Evolutionary conservation across 2,329 filamentous ascomycete species (phyloP).

Genomic region (Epichloe elymi): DNA sequence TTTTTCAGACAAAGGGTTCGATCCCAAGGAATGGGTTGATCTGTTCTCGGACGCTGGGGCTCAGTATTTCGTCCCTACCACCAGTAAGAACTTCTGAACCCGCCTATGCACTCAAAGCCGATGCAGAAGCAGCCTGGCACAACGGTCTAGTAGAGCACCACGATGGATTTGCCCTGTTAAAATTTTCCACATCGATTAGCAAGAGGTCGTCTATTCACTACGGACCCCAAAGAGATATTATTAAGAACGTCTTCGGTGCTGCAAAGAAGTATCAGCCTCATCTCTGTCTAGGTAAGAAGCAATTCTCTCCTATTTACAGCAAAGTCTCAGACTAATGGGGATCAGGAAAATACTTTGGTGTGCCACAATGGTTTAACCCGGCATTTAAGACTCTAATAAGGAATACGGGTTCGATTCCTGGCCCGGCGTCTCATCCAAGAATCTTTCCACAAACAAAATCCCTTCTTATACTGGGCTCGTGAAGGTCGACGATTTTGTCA

Average conservation of each 20-base stretch:
- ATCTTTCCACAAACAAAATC: slow-evolving; percentile 26
- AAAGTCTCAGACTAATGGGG: slow-evolving; percentile 5
- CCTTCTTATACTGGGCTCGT: slow-evolving; percentile 28
- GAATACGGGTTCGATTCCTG: slow-evolving; percentile 20
- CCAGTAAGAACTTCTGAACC: slow-evolving; percentile 5
- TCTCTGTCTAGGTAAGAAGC: neutral
- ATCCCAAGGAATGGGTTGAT: slow-evolving; percentile 40
- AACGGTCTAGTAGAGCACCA: slow-evolving; percentile 24
- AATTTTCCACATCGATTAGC: slow-evolving; percentile 17
- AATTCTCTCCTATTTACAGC: neutral
- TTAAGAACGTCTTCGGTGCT: slow-evolving; percentile 26
- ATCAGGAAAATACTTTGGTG: slow-evolving; percentile 31
- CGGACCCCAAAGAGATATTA: neutral
- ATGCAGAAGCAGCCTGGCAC: too few species aligned
- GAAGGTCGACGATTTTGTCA: slow-evolving; percentile 25
- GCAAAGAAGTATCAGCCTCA: slow-evolving; percentile 3
- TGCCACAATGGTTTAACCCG: slow-evolving; percentile 37
- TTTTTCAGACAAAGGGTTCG: slow-evolving; percentile 35
- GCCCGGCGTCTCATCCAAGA: slow-evolving; percentile 19
- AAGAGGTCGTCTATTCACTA: slow-evolving; percentile 20
- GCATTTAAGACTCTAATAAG: slow-evolving; percentile 18
- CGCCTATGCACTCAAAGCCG: too few species aligned
- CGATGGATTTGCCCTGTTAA: slow-evolving; percentile 31
- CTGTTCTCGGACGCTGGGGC: slow-evolving; percentile 37
- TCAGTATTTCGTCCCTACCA: slow-evolving; percentile 32